A percentile compares a stretch with the other conserved stretches of the same genome.
Conservation (phyloP, 208 protist species). For the Trichomonas tenax region DNA sequence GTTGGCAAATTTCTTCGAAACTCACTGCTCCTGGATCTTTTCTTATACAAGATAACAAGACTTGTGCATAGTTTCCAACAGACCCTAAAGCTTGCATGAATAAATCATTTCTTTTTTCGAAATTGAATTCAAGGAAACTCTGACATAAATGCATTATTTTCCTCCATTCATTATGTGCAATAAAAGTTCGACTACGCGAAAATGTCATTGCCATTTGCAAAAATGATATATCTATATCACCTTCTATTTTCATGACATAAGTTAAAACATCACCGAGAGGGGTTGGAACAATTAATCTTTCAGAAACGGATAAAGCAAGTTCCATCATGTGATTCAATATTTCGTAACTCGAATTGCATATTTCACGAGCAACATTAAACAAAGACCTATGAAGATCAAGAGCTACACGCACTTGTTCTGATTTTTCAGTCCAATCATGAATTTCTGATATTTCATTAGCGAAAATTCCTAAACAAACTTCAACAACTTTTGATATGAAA, state of each 20-base stretch:
- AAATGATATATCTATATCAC: background rate
- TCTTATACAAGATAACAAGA: no score
- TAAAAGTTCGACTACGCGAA: background rate
- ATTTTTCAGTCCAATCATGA: background rate
- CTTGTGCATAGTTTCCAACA: background rate
- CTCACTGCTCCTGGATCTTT: no score
- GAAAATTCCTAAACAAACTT: background rate
- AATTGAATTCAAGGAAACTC: background rate
- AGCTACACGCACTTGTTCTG: background rate
- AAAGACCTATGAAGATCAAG: background rate
- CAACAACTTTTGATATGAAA: background rate
- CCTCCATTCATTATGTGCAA: background rate
- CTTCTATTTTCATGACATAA: background rate
- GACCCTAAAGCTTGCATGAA: background rate
- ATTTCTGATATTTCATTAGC: background rate
- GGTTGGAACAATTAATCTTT: background rate
- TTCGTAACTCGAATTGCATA: background rate
- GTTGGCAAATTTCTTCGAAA: no score
- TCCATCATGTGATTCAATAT: background rate
- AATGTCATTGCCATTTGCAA: background rate
- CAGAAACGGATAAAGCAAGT: background rate
- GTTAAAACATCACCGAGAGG: background rate
- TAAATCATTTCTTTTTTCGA: background rate
- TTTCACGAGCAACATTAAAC: background rate
- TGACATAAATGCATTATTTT: background rate